phyloP scores from a whole-genome alignment of 2,329 filamentous ascomycete genomes.

The Ophiostoma himal-ulmi region DNA sequence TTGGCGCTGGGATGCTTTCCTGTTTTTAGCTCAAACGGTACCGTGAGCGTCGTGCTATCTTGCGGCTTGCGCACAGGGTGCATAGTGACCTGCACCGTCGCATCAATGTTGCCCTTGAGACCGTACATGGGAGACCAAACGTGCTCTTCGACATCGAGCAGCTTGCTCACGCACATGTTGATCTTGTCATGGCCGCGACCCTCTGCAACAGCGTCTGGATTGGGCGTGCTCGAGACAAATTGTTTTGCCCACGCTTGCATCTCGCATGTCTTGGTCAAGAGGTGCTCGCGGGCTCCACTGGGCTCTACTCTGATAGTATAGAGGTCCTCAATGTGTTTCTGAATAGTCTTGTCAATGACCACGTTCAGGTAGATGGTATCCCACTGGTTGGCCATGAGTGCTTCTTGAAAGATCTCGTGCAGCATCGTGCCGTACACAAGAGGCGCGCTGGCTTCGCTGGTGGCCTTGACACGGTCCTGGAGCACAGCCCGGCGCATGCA shows the following conservation, averaged over 20 bases:
- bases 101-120: slow-evolving; percentile 95
- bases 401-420: slow-evolving; percentile 92
- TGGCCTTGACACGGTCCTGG: slow-evolving; percentile 90
- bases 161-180: slow-evolving; percentile 81
- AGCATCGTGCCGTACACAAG: slow-evolving; percentile 90
- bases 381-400: slow-evolving; percentile 78
- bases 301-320: slow-evolving; percentile 78
- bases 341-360: slow-evolving; percentile 63
- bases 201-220: slow-evolving; percentile 66
- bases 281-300: slow-evolving; percentile 67
- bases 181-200: slow-evolving; percentile 71
- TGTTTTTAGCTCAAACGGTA: slow-evolving; percentile 94
- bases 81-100: slow-evolving; percentile 85
- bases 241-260: slow-evolving; percentile 75
- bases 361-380: slow-evolving; percentile 59
- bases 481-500: slow-evolving; percentile 87
- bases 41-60: slow-evolving; percentile 60
- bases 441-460: slow-evolving; percentile 69
- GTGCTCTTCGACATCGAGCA: slow-evolving; percentile 95
- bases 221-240: slow-evolving; percentile 69
- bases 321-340: slow-evolving; percentile 77
- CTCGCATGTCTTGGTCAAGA: slow-evolving; percentile 76
- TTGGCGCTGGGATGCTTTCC: slow-evolving; percentile 75
- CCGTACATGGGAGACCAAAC: slow-evolving; percentile 98
- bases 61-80: slow-evolving; percentile 44